A percentile compares a stretch with the other conserved stretches of the same genome.
phyloP scores from a whole-genome alignment of 768 basidiomycete species.

The Hericium rajendrae region DNA sequence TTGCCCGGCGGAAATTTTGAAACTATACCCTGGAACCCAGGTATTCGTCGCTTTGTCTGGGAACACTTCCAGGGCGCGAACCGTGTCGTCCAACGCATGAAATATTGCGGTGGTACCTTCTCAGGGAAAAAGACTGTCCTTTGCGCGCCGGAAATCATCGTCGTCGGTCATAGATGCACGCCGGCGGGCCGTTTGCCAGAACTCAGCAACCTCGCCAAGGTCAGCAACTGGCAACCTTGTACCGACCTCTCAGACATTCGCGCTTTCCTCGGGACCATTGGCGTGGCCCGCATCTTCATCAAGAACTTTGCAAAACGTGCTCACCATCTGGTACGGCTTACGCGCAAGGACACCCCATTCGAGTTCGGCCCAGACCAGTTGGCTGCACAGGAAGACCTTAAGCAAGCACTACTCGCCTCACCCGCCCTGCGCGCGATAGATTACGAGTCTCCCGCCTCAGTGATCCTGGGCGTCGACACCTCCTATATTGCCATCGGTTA shows the following conservation, averaged over 20 bases:
- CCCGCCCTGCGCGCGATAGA: slow-evolving; percentile 6
- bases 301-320: slow-evolving; percentile 15
- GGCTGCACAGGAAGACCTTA: slow-evolving; percentile 11
- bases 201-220: slow-evolving; percentile 17
- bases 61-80: slow-evolving; percentile 29
- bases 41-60: slow-evolving; percentile 30
- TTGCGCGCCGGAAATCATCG: slow-evolving; percentile 16
- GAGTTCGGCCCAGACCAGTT: slow-evolving; percentile 10
- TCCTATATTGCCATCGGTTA: slow-evolving; percentile 18
- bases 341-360: slow-evolving; percentile 15
- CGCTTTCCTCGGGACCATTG: slow-evolving; percentile 17
- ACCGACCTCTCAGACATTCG: slow-evolving; percentile 14
- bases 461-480: slow-evolving; percentile 19
- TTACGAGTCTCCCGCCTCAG: slow-evolving; percentile 8
- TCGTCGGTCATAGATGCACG: slow-evolving; percentile 31
- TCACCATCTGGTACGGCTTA: slow-evolving; percentile 12
- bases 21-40: slow-evolving; percentile 26
- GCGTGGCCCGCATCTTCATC: slow-evolving; percentile 16
- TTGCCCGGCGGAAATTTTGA: slow-evolving; percentile 22
- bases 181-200: slow-evolving; percentile 25
- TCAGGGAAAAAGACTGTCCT: slow-evolving; percentile 27
- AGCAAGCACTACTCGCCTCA: slow-evolving; percentile 5
- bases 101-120: slow-evolving; percentile 28
- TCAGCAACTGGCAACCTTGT: slow-evolving; percentile 16
- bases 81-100: slow-evolving; percentile 26